Percentiles rank a stretch among this genome's conserved stretches.
Conservation (phyloP, 2,329 filamentous ascomycete genomes). For the Hirsutella thompsonii region DNA sequence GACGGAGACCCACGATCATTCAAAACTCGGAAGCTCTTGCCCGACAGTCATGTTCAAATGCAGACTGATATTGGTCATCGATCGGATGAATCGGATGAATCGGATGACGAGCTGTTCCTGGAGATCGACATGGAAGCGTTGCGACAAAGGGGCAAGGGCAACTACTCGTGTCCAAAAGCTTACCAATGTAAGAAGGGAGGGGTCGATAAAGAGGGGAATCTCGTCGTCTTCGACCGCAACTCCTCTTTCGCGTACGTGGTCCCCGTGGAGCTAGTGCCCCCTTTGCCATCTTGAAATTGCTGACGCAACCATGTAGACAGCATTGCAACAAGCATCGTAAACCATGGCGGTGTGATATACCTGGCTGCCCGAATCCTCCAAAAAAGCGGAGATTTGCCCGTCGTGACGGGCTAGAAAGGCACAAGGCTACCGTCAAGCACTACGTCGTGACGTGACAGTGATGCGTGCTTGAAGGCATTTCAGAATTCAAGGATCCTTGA, state of each 20-base stretch:
- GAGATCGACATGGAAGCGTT: conserved; percentile 25
- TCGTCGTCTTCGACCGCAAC: conserved; percentile 17
- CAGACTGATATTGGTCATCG: conserved; percentile 5
- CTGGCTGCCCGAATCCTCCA: conserved; percentile 25
- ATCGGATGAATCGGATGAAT: conserved; percentile 17
- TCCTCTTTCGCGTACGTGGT: background rate
- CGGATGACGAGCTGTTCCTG: conserved; percentile 21
- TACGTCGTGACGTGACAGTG: conserved; percentile 14
- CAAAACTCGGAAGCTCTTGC: conserved; percentile 11
- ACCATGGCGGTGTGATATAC: conserved; percentile 24
- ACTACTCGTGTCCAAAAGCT: conserved; percentile 22
- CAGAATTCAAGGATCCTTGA: background rate
- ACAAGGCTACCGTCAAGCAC: conserved; percentile 26
- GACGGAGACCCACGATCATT: conserved; percentile 11
- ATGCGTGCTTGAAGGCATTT: background rate
- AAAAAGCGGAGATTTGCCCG: conserved; percentile 28
- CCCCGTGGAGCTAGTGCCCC: background rate
- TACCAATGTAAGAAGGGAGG: conserved; percentile 25
- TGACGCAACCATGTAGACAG: conserved; percentile 16
- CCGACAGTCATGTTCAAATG: conserved; percentile 6
- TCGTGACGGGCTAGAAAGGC: conserved; percentile 27
- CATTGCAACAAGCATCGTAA: conserved; percentile 30
- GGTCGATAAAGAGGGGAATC: conserved; percentile 22
- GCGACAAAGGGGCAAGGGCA: conserved; percentile 25
- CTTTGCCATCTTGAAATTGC: background rate